Evolutionary conservation across 805 yeast genomes (phyloP), one percentile per base, ranked within the genome.

Genomic region (Metschnikowia colocasiae): DNA sequence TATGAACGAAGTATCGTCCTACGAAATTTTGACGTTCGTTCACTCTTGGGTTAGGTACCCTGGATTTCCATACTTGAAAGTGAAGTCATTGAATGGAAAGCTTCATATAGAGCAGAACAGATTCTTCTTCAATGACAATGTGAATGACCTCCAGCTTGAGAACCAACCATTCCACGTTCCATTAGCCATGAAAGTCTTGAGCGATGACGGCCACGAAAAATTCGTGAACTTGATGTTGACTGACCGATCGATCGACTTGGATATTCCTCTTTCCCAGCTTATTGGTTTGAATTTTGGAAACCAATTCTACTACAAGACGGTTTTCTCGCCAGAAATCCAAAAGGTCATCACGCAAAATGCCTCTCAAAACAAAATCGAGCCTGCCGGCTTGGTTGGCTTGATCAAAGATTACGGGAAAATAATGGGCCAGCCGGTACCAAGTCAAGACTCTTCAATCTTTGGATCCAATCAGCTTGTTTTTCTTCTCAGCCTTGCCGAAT

Each of bases 91-190:
- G 18, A 40, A 58, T 2, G 58, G 50, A 5, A 64, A 61, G 43
- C 56, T 75, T 5, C 31, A 51, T 23, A 50, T 71, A 9, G 71
- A 61, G 39, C 79, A 75, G 55, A 74, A 71, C 49, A 57, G 73
- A 33, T 70, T 62, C 47, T 37, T 73, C 13, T 59, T 59, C 56
- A 45, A 48, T 34, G 52, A 56, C 10, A 49, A 63, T n/a, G 55
- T 52, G 2, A 58, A 56, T 5, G 54, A 57, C 23, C 58, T 61
- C n/a, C 56, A 66, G 12, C 54, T 73, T 31, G 87, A 82, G 59
- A 82, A 83, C 55, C 65, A 71, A 34, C 83, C 85, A 3, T 85
- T 69, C 58, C 84, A 82, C 52, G 66, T 85, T 38, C 91, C 92
- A 3, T 60, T 86, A 50, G 62, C 73, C 3, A 60, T 80, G 31